A percentile compares a stretch with the other conserved stretches of the same genome.
Conservation (phyloP, 805 yeast genomes). For the Ogataea chonburiensis region DNA sequence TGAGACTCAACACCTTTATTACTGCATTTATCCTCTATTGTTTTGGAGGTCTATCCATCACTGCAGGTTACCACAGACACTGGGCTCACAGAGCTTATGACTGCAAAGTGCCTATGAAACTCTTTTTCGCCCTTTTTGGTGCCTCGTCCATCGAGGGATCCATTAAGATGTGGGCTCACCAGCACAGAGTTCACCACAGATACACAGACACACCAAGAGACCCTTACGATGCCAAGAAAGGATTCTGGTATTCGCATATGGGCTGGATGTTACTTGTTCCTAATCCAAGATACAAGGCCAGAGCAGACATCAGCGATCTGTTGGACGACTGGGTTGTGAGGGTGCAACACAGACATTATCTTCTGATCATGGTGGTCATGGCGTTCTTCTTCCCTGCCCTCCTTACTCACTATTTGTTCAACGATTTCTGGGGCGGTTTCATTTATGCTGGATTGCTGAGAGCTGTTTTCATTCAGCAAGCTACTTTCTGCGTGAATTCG, state of each 20-base stretch:
- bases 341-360: conserved; percentile 78
- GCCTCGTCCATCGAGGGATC: conserved; percentile 85
- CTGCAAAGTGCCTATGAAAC: conserved; percentile 57
- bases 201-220: conserved; percentile 81
- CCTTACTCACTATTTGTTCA: conserved; percentile 52
- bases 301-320: conserved; percentile 80
- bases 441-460: conserved; percentile 73
- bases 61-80: conserved; percentile 82
- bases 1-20: conserved; percentile 45
- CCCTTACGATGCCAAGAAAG: conserved; percentile 82
- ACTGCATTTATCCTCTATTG: conserved; percentile 53
- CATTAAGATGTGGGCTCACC: conserved; percentile 86
- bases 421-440: conserved; percentile 70
- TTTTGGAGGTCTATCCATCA: conserved; percentile 70
- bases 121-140: conserved; percentile 73
- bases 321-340: conserved; percentile 76
- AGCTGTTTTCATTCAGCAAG: conserved; percentile 74
- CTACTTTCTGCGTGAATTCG: conserved; percentile 83
- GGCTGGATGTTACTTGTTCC: conserved; percentile 85
- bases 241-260: conserved; percentile 81
- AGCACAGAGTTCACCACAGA: conserved; percentile 84
- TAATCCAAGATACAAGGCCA: conserved; percentile 77
- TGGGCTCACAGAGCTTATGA: conserved; percentile 76
- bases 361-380: conserved; percentile 56
- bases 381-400: conserved; percentile 64